phyloP scores from a whole-genome alignment of 305 asterid genomes.

The Caryopteris hybrid region DNA sequence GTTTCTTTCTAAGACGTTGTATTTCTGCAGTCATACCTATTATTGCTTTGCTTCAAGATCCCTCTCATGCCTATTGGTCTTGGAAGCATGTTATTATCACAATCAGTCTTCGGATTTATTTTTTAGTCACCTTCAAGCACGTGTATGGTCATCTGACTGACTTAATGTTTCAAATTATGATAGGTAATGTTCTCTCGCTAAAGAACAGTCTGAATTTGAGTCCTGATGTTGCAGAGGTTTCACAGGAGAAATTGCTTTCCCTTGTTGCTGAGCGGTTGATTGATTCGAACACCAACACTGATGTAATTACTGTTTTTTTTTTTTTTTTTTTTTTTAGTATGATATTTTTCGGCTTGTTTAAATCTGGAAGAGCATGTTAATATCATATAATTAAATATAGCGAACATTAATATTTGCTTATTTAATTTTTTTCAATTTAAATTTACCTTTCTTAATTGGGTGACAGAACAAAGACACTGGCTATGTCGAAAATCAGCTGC shows the following conservation, averaged over 20 bases:
- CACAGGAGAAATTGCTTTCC: conserved; percentile 84
- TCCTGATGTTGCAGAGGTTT: conserved; percentile 80
- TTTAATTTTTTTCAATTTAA: conserved; percentile 19
- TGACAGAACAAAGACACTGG: conserved; percentile 75
- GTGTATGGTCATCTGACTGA: conserved; percentile 11
- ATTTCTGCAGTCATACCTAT: background rate
- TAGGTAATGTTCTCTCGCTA: conserved; percentile 81
- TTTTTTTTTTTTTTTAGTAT: background rate
- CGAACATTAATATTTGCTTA: background rate
- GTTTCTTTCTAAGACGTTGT: background rate
- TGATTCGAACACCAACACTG: conserved; percentile 61
- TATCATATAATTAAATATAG: background rate
- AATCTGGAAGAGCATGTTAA: background rate
- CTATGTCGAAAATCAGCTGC: conserved; percentile 78
- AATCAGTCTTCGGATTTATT: background rate
- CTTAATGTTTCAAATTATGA: conserved; percentile 18
- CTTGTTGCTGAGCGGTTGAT: conserved; percentile 88
- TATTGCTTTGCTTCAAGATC: conserved; percentile 3
- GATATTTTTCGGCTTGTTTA: background rate
- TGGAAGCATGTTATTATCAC: background rate
- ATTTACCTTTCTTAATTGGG: conserved; percentile 20
- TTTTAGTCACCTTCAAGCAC: background rate
- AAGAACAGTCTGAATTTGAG: conserved; percentile 77
- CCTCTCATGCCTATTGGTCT: background rate
- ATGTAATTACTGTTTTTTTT: conserved; percentile 41